Evolutionary conservation across 1,284 basidiomycete species (phyloP), one percentile per base, ranked within the genome.

Genomic region (Apiotrichum montevideense): DNA sequence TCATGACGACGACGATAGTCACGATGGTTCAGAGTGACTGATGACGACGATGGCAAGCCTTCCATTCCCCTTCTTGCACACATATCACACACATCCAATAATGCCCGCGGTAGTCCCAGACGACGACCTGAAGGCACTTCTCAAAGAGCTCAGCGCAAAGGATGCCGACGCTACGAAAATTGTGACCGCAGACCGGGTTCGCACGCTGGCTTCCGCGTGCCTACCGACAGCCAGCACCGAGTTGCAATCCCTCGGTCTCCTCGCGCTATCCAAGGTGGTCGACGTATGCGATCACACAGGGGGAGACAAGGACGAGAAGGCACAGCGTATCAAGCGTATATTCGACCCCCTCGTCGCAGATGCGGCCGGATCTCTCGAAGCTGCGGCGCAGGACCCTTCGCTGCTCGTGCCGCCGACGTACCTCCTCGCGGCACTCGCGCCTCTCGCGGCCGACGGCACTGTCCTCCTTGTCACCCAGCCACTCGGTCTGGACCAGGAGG

Each of bases 381-480:
- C 37, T 15, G 55, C 46, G 8, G 14, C 57, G 2, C 29, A 35
- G 5, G 57, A 58, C 39, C 60, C 60, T 0, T 44, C 15, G 4
- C 14, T 51, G 2, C 54, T 62, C 34, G 60, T 59, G 3, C 60
- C 60, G 3, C 41, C 60, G 34, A 55, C 56, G 4, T 49, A 48
- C 4, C 65, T 75, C 4, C 54, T 72, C 11, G 52, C 66, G 0
- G 53, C 66, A 1, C 62, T 73, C 8, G 67, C 68, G 33, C 62
- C 69, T 0, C 63, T 72, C 4, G 53, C 63, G 0, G 66, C 72
- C 0, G 47, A 39, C 1, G 57, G 59, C 3, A 54, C 60, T 6
- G 56, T 62, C n/a, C 42, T 50, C 9, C 61, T 72, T 14, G 52
- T 74, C 3, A 65, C 65, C 7, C 52, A 58, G 13, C 54, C 61